phyloP scores from a whole-genome alignment of 179 eudicot genomes.

The Spinacia oleracea region DNA sequence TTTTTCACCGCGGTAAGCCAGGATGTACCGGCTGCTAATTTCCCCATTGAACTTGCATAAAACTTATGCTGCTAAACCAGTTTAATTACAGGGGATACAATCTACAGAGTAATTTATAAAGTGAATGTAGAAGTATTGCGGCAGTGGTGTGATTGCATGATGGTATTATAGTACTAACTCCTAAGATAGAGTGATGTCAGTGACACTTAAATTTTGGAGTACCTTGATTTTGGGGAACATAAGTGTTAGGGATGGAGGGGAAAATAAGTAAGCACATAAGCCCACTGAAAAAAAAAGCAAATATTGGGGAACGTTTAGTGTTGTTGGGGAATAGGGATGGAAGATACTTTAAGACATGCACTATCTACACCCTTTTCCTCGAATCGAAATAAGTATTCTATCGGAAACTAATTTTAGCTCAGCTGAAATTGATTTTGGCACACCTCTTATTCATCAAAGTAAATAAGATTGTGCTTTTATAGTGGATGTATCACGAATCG shows the following conservation, averaged over 20 bases:
- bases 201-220: not conserved
- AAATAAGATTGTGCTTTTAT: too few species aligned
- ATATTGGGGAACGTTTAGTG: not conserved
- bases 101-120: constrained; percentile 18
- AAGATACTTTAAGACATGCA: not conserved
- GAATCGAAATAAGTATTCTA: too few species aligned
- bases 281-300: not conserved
- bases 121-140: not conserved
- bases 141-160: constrained; percentile 13
- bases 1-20: constrained; percentile 68
- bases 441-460: too few species aligned
- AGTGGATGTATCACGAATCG: too few species aligned
- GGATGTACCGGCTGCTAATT: constrained; percentile 44
- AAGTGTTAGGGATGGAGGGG: constrained; percentile 10
- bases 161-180: constrained; percentile 13
- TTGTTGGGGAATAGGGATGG: not conserved
- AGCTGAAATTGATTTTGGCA: too few species aligned
- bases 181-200: constrained; percentile 21
- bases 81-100: not conserved
- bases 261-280: not conserved
- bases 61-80: not conserved
- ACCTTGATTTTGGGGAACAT: constrained; percentile 21
- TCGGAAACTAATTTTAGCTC: too few species aligned
- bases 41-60: constrained; percentile 37
- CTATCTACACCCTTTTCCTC: not conserved